Evolutionary conservation across 75 land plant species (phyloP), one percentile per base, ranked within the genome.

Genomic region (Picea sitchensis): DNA sequence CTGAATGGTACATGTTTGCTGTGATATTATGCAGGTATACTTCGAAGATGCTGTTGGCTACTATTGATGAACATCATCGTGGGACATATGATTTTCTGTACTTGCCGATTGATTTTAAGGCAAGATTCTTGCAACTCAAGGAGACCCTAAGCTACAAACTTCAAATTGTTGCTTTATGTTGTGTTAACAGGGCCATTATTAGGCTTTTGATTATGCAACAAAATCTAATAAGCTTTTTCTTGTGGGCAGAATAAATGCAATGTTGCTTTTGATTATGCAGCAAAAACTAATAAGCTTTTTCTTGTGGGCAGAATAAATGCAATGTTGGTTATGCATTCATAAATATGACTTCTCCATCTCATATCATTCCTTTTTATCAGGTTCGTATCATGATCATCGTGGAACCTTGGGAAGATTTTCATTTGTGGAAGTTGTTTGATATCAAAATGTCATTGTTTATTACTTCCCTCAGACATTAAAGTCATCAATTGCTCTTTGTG

Each of bases 51-150:
- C 90, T 93, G 14, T 81, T 94, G 77, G 93, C 93, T 54, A 86
- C 91, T 8, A 92, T 92, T 81, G 96, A 90, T 84, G 96, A 94
- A 79, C 65, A 87, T 71, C 94, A 92, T 69, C 78, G 80, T 1
- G 96, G 95, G 73, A 91, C 95, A n/a, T 94, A 90, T 79, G 96
- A 94, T 83, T 94, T 92, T 82, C 83, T 94, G 21, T 94, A 94
- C 80, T 68, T 92, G 60, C 95, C 95, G 0, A 94, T 94, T 77
- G 98, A 95, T 84, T 95, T 95, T 69, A 95, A 95, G 93, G 98
- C 82, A 81, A 76, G 73, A 80, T 18, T 56, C 44, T 72, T 71
- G 54, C 5, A 44, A n/a, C 21, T 44, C 56, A 41, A 31, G 32
- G 36, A 32, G n/a, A 34, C 17, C 2, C 18, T 26, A 67, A 67